Evolutionary conservation across 2,329 filamentous ascomycete genomes (phyloP).

Genomic region (Golovinomyces cichoracearum): DNA sequence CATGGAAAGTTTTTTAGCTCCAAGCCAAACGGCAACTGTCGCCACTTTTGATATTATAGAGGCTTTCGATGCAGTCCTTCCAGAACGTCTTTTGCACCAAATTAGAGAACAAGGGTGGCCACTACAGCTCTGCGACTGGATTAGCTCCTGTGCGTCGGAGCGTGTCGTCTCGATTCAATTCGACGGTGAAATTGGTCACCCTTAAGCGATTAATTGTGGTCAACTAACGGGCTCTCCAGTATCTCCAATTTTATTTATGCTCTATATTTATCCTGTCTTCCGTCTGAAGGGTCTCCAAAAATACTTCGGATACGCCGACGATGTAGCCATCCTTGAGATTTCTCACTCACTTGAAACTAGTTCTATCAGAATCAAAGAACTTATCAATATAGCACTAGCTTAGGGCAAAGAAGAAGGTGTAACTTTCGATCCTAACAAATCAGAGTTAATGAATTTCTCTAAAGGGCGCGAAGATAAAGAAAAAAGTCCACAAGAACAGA

Average conservation of each 20-base stretch:
- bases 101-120: background rate
- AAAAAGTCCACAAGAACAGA: background rate
- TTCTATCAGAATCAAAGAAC: background rate
- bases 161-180: background rate
- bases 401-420: background rate
- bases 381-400: background rate
- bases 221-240: background rate
- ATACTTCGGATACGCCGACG: background rate
- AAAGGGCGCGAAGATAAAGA: background rate
- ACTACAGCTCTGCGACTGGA: background rate
- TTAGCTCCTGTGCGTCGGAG: background rate
- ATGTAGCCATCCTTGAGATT: background rate
- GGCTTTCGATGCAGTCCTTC: background rate
- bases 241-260: background rate
- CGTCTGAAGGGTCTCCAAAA: background rate
- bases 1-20: background rate
- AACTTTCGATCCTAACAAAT: background rate
- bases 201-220: too few species aligned
- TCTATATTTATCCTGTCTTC: background rate
- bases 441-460: background rate
- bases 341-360: background rate
- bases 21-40: background rate
- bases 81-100: too few species aligned
- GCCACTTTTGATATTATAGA: background rate
- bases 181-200: background rate